These are phyloP conservation scores for Phalaenopsis equestris DNA, from an alignment of 106 monocot genomes.

Conservation along the genomic window DNA sequence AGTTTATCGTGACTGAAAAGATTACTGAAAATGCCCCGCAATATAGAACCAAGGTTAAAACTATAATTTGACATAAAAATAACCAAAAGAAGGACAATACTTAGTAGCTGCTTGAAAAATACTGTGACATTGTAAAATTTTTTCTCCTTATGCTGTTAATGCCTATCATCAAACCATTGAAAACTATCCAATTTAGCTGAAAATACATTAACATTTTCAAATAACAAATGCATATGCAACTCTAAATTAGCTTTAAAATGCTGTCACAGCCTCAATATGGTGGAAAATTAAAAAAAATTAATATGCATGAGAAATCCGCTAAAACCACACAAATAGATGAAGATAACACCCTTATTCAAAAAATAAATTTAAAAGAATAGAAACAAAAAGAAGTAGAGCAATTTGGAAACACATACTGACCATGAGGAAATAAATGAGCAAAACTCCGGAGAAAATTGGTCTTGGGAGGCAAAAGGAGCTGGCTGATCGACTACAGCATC, in stretches of 20 bases:
- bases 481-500: slow-evolving; percentile 66
- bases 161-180: too few relatives aligned
- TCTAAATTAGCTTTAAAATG: too few relatives aligned
- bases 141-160: too few relatives aligned
- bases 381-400: not conserved
- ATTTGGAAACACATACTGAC: slow-evolving; percentile 23
- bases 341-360: not conserved
- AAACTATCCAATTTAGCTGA: too few relatives aligned
- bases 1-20: too few relatives aligned
- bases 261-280: too few relatives aligned
- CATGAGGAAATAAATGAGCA: slow-evolving; percentile 82
- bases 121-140: too few relatives aligned
- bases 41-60: not conserved
- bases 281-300: too few relatives aligned
- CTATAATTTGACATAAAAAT: not conserved
- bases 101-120: too few relatives aligned
- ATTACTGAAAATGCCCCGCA: not conserved
- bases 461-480: slow-evolving; percentile 50
- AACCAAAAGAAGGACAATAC: not conserved
- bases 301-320: too few relatives aligned
- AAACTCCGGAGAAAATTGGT: slow-evolving; percentile 72
- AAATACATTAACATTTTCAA: too few relatives aligned
- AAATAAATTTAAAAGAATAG: not conserved
- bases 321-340: not conserved
- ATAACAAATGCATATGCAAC: too few relatives aligned